Conservation (phyloP, 2,329 filamentous ascomycete species). For the Phyllosticta citribraziliensis region DNA sequence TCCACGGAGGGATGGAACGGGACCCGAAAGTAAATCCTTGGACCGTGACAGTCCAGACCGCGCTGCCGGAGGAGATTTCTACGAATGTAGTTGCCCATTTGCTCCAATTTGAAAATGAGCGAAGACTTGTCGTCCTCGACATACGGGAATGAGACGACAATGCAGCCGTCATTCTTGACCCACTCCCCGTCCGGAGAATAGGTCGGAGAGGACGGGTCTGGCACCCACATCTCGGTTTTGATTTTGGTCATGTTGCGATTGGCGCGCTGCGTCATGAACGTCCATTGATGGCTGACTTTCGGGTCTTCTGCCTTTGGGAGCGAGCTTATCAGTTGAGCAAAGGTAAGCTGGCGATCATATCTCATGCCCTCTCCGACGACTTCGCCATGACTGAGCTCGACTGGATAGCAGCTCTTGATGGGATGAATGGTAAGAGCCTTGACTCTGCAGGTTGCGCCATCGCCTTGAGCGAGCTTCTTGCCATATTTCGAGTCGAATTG, state of each 20-base stretch:
- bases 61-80: slow-evolving; percentile 11
- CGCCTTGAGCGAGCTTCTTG: slow-evolving; percentile 9
- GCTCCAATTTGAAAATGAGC: slow-evolving; percentile 22
- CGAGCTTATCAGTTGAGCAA: slow-evolving; percentile 53
- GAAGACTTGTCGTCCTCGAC: slow-evolving; percentile 20
- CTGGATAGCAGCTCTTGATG: slow-evolving; percentile 68
- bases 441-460: slow-evolving; percentile 29
- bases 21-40: slow-evolving; percentile 56
- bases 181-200: slow-evolving; percentile 41
- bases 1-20: slow-evolving; percentile 52
- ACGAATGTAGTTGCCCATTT: slow-evolving; percentile 23
- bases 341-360: slow-evolving; percentile 74
- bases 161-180: slow-evolving; percentile 47
- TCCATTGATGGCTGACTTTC: slow-evolving; percentile 44
- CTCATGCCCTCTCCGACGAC: slow-evolving; percentile 60
- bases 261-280: slow-evolving; percentile 60
- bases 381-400: slow-evolving; percentile 58
- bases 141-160: slow-evolving; percentile 57
- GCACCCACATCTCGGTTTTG: slow-evolving; percentile 56
- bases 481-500: slow-evolving; percentile 45
- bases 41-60: slow-evolving; percentile 30
- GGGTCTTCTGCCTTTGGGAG: slow-evolving; percentile 26
- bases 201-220: slow-evolving; percentile 48
- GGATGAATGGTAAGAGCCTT: slow-evolving; percentile 74
- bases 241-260: slow-evolving; percentile 64